A percentile compares a stretch with the other conserved stretches of the same genome.
These are phyloP conservation scores for Hypoxylon sp. DNA, from an alignment of 2,329 filamentous ascomycete genomes.

Conservation along the genomic window DNA sequence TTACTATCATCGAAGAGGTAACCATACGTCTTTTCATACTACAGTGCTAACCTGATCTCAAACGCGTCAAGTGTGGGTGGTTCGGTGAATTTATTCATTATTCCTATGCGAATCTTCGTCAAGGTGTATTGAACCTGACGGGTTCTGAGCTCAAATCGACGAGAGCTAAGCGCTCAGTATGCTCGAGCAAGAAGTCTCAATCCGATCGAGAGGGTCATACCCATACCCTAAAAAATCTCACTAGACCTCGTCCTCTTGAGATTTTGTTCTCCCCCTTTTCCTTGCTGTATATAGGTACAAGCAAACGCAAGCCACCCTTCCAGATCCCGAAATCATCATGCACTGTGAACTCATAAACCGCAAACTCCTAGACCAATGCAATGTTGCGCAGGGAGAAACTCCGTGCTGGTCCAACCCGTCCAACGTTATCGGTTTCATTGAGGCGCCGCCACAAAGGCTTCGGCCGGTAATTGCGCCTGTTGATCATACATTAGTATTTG, in stretches of 20 bases:
- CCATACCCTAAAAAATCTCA: slow-evolving; percentile 11
- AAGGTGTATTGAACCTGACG: slow-evolving; percentile 15
- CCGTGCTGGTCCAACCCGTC: slow-evolving; percentile 1
- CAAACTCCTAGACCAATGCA: slow-evolving; percentile 49
- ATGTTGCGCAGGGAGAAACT: slow-evolving; percentile 18
- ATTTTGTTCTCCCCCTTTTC: slow-evolving; percentile 11
- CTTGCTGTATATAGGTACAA: slow-evolving; percentile 34
- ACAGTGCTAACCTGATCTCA: neutral
- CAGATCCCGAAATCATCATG: slow-evolving; percentile 39
- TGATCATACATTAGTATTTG: slow-evolving; percentile 26
- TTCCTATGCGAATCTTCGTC: slow-evolving; percentile 16
- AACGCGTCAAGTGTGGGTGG: neutral
- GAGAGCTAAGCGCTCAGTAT: slow-evolving; percentile 18
- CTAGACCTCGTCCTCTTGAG: slow-evolving; percentile 1
- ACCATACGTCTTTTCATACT: neutral
- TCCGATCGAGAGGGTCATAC: slow-evolving; percentile 15
- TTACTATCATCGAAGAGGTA: neutral
- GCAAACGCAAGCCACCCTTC: slow-evolving; percentile 16
- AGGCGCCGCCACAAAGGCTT: slow-evolving; percentile 59
- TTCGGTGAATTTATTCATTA: slow-evolving; percentile 17
- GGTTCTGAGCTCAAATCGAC: slow-evolving; percentile 13
- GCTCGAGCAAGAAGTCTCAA: slow-evolving; percentile 12
- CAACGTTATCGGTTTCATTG: slow-evolving; percentile 22
- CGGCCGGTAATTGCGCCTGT: slow-evolving; percentile 63
- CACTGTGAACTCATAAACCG: slow-evolving; percentile 32